A percentile compares a stretch with the other conserved stretches of the same genome.
Evolutionary conservation across 225 moss, liverwort and hornwort species (phyloP).

Genomic region (Lunularia cruciata): DNA sequence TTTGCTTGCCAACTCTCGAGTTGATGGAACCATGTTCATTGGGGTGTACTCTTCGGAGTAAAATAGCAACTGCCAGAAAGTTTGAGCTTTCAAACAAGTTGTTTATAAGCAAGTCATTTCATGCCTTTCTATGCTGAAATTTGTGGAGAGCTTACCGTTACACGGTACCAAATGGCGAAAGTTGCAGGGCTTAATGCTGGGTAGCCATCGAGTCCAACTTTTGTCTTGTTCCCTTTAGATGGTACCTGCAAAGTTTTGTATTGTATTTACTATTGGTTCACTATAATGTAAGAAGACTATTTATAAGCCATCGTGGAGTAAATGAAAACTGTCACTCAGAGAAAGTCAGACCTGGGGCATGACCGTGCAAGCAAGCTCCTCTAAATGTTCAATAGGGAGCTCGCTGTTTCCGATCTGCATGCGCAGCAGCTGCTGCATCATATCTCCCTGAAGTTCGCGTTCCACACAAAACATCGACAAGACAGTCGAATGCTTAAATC

Average conservation of each 20-base stretch:
- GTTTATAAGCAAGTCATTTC: too few relatives aligned
- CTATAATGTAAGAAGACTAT: too few relatives aligned
- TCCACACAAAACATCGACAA: too few relatives aligned
- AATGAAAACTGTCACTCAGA: not conserved
- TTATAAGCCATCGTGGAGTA: too few relatives aligned
- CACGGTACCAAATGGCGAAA: constrained; percentile 84
- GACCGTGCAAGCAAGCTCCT: constrained; percentile 59
- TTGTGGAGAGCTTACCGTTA: constrained; percentile 50
- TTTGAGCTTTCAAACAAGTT: not conserved
- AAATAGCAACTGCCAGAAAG: too few relatives aligned
- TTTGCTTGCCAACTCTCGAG: too few relatives aligned
- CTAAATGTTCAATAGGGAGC: constrained; percentile 59
- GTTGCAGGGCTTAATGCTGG: constrained; percentile 70
- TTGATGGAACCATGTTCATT: not conserved
- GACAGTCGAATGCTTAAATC: too few relatives aligned
- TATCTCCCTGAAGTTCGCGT: constrained; percentile 63
- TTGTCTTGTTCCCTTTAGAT: constrained; percentile 55
- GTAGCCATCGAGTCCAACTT: constrained; percentile 59
- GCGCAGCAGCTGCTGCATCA: constrained; percentile 73
- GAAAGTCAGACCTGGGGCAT: constrained; percentile 61
- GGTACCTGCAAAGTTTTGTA: constrained; percentile 48
- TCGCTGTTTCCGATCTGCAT: constrained; percentile 63
- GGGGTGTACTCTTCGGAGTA: too few relatives aligned
- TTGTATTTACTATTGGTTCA: too few relatives aligned
- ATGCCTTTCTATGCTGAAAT: too few relatives aligned